Evolutionary conservation across 2,329 filamentous ascomycete species (phyloP), one percentile per base, ranked within the genome.

Genomic region (Cyphellophora attinorum): DNA sequence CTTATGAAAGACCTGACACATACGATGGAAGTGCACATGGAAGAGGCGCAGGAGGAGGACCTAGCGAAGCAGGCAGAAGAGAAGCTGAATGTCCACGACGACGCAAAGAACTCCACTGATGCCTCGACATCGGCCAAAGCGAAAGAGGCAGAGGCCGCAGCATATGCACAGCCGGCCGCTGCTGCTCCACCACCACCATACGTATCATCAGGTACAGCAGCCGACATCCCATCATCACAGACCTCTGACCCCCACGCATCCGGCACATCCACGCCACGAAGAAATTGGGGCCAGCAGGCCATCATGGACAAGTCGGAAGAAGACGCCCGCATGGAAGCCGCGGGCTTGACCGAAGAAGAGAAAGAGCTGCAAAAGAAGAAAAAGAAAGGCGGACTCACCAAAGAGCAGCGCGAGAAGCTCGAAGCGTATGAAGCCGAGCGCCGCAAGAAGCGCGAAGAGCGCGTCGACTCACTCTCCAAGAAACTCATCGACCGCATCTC

Each of bases 1-100:
- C 76, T 98, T 38, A 95, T 98, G 84, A 96, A 95, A 67, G 91
- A 98, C 54, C 72, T 98, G 35, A 96, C 89, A 12, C 85, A 86
- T 53, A 94, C 88, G 29, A 96, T 98, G 89, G 91, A 98, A 53
- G 96, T 98, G 48, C 88, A 85, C 13, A 89, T 86, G 78, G 71
- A 83, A 37, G 78, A 79, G 41, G 76, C 77, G 58, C 84, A 85
- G 51, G 80, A 82, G 47, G 76, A 80, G 42, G 77, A 74, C 29
- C 63, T 65, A 2, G 67, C 58, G 3, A 63, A 68, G 17, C 65
- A 70, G 23, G 71, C 70, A 4, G 68, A 71, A 11, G 56, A 60
- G 40, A 65, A 67, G 27, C 47, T 65, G 5, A 53, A 67, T 35
- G 52, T 64, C 11, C 62, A 65, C 13, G 63, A 68, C 6, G 49